Percentiles rank a stretch among this genome's conserved stretches.
Conservation (phyloP, 768 basidiomycete genomes). For the Trichaptum fuscoviolaceum region DNA sequence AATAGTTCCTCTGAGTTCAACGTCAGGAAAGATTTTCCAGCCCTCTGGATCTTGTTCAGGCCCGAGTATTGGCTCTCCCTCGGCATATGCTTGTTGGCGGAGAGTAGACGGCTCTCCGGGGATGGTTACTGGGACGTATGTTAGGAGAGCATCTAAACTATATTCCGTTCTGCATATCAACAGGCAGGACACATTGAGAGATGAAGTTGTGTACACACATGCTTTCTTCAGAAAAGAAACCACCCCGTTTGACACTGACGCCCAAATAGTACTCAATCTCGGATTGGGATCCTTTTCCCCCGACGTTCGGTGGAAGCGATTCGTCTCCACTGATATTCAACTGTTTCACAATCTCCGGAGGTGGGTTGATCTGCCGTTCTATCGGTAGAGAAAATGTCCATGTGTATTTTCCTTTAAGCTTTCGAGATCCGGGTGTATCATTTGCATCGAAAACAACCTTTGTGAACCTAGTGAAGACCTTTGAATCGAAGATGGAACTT, state of each 20-base stretch:
- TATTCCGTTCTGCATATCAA: background rate
- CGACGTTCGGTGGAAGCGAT: constrained; percentile 48
- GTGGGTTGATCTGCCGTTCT: constrained; percentile 33
- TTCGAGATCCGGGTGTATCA: constrained; percentile 16
- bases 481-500: background rate
- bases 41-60: constrained; percentile 37
- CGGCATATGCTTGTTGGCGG: constrained; percentile 30
- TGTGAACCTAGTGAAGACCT: background rate
- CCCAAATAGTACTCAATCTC: constrained; percentile 52
- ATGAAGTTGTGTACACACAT: background rate
- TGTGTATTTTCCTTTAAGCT: constrained; percentile 38
- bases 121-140: constrained; percentile 28
- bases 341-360: constrained; percentile 29
- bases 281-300: constrained; percentile 47
- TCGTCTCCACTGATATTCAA: constrained; percentile 23
- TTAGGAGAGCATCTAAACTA: constrained; percentile 13
- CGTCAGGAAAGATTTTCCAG: constrained; percentile 30
- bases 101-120: constrained; percentile 31
- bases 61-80: constrained; percentile 27
- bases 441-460: background rate
- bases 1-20: constrained; percentile 28
- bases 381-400: constrained; percentile 46
- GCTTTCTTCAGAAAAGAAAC: constrained; percentile 21
- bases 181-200: no score
- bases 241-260: constrained; percentile 44